Evolutionary conservation across 2,329 filamentous ascomycete genomes (phyloP), one percentile per base, ranked within the genome.

Genomic region (Fusarium ambrosium): DNA sequence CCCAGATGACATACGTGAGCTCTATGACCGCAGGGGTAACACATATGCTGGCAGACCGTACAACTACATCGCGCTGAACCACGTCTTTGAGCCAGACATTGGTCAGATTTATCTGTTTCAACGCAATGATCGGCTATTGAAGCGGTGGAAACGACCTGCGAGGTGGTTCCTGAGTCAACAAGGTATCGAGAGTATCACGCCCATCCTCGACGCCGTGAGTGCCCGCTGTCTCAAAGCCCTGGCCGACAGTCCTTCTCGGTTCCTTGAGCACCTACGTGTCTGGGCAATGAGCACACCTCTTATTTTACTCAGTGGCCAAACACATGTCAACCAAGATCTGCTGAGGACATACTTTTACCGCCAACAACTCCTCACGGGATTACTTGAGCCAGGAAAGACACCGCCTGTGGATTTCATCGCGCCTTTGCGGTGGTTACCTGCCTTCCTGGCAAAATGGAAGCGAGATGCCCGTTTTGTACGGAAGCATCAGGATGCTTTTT

Each of bases 41-140:
- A 80, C 82, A 36, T 86, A 85, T 69, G 83, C 83, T n/a, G 82
- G 83, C 2, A 76, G 84, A 4, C 80, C 83, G 3, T 71, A 77
- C 64, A 77, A 78, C 58, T 76, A 80, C 56, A 74, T 82, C 53
- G 66, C 76, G 16, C 41, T 76, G 10, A 79, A 82, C 27, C 78
- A 80, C 36, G 69, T 82, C 6, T 78, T 79, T n/a, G 74, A 77
- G 11, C 67, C 72, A 10, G 66, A 76, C 6, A 65, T 80, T 37
- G 74, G 73, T 1, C 74, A 77, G 60, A 76, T 77, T 20, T 63
- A 72, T 20, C 62, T 80, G 10, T 71, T 79, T 22, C 77, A 78
- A 39, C 73, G 73, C 20, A 70, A 77, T 16, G 77, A 73, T 9
- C 39, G 56, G 16, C 69, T 72, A 24, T 59, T 78, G 7, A 77